A percentile compares a stretch with the other conserved stretches of the same genome.
These are phyloP conservation scores for Fraxinus cuspidata DNA, from an alignment of 257 asterid genomes.

Conservation along the genomic window DNA sequence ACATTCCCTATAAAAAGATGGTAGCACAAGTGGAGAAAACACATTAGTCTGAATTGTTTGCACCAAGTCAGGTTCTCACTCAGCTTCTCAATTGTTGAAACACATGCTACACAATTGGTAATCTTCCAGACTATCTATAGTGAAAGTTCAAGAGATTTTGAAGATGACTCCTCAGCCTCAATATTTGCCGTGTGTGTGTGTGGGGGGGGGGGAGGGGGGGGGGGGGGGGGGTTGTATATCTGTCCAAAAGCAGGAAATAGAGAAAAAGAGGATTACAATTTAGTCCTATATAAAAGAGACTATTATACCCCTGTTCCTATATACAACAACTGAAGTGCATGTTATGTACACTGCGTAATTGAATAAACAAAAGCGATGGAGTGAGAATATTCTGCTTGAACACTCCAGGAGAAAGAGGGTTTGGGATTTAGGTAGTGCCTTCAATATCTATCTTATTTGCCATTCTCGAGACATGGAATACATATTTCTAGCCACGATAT, in stretches of 20 bases:
- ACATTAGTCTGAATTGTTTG: not conserved
- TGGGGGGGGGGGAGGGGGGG: no score
- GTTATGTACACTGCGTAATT: not conserved
- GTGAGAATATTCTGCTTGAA: not conserved
- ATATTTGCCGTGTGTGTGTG: not conserved
- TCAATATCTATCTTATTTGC: slow-evolving; percentile 17
- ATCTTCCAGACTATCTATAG: not conserved
- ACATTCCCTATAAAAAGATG: not conserved
- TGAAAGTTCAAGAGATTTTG: not conserved
- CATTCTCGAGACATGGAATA: slow-evolving; percentile 15
- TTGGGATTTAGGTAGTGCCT: not conserved
- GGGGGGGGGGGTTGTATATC: not conserved
- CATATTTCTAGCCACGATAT: slow-evolving; percentile 3
- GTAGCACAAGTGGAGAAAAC: not conserved
- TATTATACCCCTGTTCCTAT: not conserved
- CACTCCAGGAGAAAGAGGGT: not conserved
- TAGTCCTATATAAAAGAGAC: not conserved
- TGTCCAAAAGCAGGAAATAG: not conserved
- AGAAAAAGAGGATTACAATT: not conserved
- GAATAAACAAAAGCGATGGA: not conserved
- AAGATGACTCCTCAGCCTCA: not conserved
- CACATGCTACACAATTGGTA: not conserved
- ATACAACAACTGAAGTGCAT: not conserved
- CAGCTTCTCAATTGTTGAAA: not conserved
- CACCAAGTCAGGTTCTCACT: not conserved